These are phyloP conservation scores for Populus trichocarpa DNA, from an alignment of 441 rosid species.

Conservation along the genomic window DNA sequence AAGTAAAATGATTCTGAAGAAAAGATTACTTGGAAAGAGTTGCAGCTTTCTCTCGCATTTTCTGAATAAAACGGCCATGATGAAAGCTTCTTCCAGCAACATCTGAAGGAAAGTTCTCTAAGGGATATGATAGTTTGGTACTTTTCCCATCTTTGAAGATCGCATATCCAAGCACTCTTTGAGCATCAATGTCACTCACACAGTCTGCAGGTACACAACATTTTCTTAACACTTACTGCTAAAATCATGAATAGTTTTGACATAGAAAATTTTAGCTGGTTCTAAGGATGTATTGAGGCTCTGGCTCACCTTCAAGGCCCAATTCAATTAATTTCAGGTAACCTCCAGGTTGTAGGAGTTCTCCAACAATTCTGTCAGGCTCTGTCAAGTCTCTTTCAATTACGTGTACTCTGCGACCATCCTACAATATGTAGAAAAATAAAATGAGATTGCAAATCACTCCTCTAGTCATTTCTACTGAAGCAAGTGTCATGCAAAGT, in stretches of 20 bases:
- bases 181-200: slow-evolving; percentile 18
- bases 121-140: slow-evolving; percentile 12
- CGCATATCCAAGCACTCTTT: slow-evolving; percentile 17
- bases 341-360: slow-evolving; percentile 20
- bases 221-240: background rate
- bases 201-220: slow-evolving; percentile 9
- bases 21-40: slow-evolving; percentile 14
- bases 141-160: slow-evolving; percentile 13
- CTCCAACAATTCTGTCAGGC: slow-evolving; percentile 21
- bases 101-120: slow-evolving; percentile 12
- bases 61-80: slow-evolving; percentile 20
- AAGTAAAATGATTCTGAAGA: background rate
- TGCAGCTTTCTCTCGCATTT: slow-evolving; percentile 18
- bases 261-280: background rate
- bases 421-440: background rate
- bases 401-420: slow-evolving; percentile 17
- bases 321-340: slow-evolving; percentile 18
- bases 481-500: background rate
- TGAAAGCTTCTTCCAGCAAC: slow-evolving; percentile 22
- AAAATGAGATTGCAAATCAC: background rate
- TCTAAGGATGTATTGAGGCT: background rate
- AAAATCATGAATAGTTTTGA: background rate
- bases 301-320: slow-evolving; percentile 18
- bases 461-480: background rate
- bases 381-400: slow-evolving; percentile 20